Percentiles rank a stretch among this genome's conserved stretches.
Conservation (phyloP, 2,329 filamentous ascomycete genomes). For the Penicillium expansum region DNA sequence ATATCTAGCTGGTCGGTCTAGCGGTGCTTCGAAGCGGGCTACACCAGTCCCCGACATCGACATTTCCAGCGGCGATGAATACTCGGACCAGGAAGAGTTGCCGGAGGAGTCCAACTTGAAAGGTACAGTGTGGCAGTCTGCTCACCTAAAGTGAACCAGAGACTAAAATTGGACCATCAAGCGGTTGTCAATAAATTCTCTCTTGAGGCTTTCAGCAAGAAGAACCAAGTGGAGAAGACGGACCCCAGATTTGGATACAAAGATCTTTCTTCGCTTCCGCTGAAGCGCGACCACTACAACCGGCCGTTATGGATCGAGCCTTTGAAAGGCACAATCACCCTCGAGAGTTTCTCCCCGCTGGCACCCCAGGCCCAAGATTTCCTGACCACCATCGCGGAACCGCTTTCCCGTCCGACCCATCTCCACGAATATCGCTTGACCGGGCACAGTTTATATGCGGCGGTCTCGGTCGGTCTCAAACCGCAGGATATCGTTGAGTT, state of each 20-base stretch:
- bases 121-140: conserved; percentile 35
- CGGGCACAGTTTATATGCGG: conserved; percentile 89
- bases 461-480: conserved; percentile 88
- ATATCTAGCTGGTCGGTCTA: conserved; percentile 43
- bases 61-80: conserved; percentile 57
- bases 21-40: conserved; percentile 49
- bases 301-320: conserved; percentile 94
- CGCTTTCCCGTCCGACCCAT: conserved; percentile 81
- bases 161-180: conserved; percentile 28
- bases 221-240: conserved; percentile 43
- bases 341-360: conserved; percentile 90
- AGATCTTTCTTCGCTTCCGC: conserved; percentile 76
- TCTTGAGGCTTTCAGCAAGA: conserved; percentile 50
- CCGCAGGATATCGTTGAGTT: conserved; percentile 87
- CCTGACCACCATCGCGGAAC: conserved; percentile 92
- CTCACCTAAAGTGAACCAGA: conserved; percentile 12
- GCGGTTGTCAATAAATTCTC: conserved; percentile 55
- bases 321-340: conserved; percentile 77
- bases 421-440: conserved; percentile 93
- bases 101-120: conserved; percentile 49
- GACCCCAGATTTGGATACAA: conserved; percentile 61
- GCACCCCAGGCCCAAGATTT: conserved; percentile 89
- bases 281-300: conserved; percentile 86
- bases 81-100: conserved; percentile 52
- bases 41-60: conserved; percentile 47